A percentile compares a stretch with the other conserved stretches of the same genome.
Evolutionary conservation across 495 filamentous ascomycete species (phyloP).

Genomic region (Penicillium bialowiezense): DNA sequence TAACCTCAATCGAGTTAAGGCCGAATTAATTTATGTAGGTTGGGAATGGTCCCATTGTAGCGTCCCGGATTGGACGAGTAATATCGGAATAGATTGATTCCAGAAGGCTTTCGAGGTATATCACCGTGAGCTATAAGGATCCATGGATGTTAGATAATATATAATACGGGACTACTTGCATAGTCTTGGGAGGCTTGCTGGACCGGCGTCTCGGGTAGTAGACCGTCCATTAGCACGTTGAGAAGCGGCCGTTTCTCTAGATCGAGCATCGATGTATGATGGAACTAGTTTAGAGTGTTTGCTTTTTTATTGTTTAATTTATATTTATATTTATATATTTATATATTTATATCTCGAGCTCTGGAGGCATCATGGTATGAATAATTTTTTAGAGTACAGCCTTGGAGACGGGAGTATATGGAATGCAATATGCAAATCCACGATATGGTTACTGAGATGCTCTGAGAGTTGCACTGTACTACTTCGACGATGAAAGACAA

Average conservation of each 20-base stretch:
- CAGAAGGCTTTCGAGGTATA: background rate
- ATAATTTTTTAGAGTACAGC: no score
- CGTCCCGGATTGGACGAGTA: background rate
- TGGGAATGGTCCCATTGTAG: background rate
- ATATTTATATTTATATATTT: background rate
- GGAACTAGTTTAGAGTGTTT: conserved; percentile 19
- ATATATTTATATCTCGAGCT: no score
- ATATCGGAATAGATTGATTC: background rate
- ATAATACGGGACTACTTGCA: no score
- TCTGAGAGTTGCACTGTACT: no score
- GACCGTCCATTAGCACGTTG: conserved; percentile 3
- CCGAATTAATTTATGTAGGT: background rate
- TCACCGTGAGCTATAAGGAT: background rate
- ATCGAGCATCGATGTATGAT: conserved; percentile 26
- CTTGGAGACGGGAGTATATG: no score
- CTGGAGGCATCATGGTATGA: no score
- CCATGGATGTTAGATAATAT: no score
- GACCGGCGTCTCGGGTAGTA: background rate
- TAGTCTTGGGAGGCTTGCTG: background rate
- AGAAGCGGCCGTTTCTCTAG: conserved; percentile 6
- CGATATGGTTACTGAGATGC: no score
- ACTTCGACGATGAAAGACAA: background rate
- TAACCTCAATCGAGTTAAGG: background rate
- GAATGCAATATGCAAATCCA: no score
- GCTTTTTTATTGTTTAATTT: conserved; percentile 1